Evolutionary conservation across 352 stramenopile species (phyloP).

Genomic region (Phytophthora kernoviae): DNA sequence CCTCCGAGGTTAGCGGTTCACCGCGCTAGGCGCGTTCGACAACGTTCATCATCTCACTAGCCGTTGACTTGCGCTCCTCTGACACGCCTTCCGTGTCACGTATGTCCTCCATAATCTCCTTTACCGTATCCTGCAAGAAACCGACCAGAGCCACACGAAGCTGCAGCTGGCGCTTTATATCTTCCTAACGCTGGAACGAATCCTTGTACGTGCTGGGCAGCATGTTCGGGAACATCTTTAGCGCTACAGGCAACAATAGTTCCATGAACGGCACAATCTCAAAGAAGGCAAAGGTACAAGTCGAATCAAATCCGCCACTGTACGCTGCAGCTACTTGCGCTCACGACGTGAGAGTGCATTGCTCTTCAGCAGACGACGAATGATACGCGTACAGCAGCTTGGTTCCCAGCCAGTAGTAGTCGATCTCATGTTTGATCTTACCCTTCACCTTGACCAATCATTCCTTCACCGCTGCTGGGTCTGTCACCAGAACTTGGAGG

Average conservation of each 20-base stretch:
- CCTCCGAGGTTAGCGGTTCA: conserved; percentile 72
- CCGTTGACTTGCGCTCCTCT: conserved; percentile 77
- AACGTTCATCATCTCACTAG: conserved; percentile 86
- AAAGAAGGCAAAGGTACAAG: conserved; percentile 98
- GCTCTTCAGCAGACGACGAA: conserved; percentile 91
- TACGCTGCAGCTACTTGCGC: conserved; percentile 96
- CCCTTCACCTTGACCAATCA: conserved; percentile 78
- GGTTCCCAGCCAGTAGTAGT: conserved; percentile 97
- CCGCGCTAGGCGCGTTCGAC: conserved; percentile 81
- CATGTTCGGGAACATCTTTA: conserved; percentile 99
- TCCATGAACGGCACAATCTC: conserved; percentile 99
- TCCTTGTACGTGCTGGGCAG: conserved; percentile 97
- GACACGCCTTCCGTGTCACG: conserved; percentile 80
- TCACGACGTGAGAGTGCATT: conserved; percentile 95
- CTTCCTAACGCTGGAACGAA: conserved; percentile 96
- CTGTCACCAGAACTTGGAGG: conserved; percentile 63
- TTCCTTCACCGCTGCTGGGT: conserved; percentile 64
- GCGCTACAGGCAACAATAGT: conserved; percentile 95
- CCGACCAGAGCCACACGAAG: conserved; percentile 95
- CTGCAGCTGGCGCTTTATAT: conserved; percentile 98
- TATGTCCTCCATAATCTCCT: conserved; percentile 86
- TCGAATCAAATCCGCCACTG: conserved; percentile 96
- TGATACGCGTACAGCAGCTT: conserved; percentile 96
- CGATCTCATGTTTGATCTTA: conserved; percentile 88
- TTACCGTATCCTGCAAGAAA: conserved; percentile 98